These are phyloP conservation scores for Rubus idaeus DNA, from an alignment of 306 rosid species.

Conservation along the genomic window DNA sequence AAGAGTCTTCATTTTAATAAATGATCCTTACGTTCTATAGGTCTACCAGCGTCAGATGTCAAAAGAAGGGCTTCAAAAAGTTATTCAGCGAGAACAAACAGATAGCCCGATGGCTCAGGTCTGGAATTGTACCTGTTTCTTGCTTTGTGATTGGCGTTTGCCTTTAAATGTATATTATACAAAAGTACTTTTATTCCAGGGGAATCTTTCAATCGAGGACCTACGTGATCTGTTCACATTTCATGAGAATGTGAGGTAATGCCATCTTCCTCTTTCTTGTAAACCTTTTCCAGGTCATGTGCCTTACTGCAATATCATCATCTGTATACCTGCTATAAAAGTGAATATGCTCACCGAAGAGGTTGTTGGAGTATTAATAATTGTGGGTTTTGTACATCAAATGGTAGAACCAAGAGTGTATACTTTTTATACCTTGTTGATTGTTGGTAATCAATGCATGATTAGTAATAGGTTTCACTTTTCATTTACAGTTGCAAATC, in stretches of 20 bases:
- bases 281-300: neutral
- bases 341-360: conserved; percentile 3
- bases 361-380: neutral
- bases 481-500: neutral
- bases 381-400: neutral
- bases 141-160: conserved; percentile 23
- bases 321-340: neutral
- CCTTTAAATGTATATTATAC: conserved; percentile 25
- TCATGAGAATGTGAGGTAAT: conserved; percentile 72
- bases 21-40: conserved; percentile 35
- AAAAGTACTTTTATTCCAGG: conserved; percentile 46
- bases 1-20: conserved; percentile 12
- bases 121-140: conserved; percentile 24
- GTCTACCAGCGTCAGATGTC: conserved; percentile 99
- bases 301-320: neutral
- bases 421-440: neutral
- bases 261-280: conserved; percentile 15
- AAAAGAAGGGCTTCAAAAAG: conserved; percentile 98
- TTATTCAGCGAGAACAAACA: conserved; percentile 80
- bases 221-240: conserved; percentile 87
- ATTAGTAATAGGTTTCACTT: neutral
- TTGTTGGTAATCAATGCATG: neutral
- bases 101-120: conserved; percentile 64
- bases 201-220: conserved; percentile 80
- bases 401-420: neutral